Evolutionary conservation across 768 basidiomycete genomes (phyloP).

Genomic region (Russula brevipes): DNA sequence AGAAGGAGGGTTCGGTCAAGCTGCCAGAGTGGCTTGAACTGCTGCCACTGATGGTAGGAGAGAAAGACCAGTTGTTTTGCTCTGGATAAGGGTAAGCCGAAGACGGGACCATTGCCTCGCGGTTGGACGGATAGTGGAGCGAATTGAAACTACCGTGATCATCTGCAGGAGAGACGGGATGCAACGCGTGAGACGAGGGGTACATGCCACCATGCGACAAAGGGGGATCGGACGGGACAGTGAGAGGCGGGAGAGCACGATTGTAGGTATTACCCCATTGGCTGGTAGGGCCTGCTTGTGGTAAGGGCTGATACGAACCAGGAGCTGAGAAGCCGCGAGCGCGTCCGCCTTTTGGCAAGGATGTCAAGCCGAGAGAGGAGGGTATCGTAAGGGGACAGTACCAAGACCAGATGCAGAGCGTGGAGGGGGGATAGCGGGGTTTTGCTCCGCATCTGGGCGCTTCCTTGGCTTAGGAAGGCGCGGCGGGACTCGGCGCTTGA

Average conservation of each 20-base stretch:
- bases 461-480: slow-evolving; percentile 85
- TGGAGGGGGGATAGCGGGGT: slow-evolving; percentile 67
- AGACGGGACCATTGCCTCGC: slow-evolving; percentile 40
- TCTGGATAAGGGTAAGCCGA: slow-evolving; percentile 63
- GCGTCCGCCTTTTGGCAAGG: slow-evolving; percentile 52
- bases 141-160: slow-evolving; percentile 52
- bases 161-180: slow-evolving; percentile 65
- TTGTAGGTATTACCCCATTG: slow-evolving; percentile 51
- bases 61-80: slow-evolving; percentile 49
- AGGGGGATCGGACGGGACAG: slow-evolving; percentile 72
- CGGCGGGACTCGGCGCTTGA: slow-evolving; percentile 92
- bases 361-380: slow-evolving; percentile 38
- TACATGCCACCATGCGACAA: slow-evolving; percentile 53
- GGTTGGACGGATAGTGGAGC: slow-evolving; percentile 33
- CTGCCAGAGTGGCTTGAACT: slow-evolving; percentile 65
- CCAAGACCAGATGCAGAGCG: slow-evolving; percentile 72
- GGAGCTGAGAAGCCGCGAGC: slow-evolving; percentile 72
- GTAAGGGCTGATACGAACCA: slow-evolving; percentile 70
- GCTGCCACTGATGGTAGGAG: slow-evolving; percentile 42
- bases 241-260: slow-evolving; percentile 68
- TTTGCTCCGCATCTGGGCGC: slow-evolving; percentile 59
- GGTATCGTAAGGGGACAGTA: slow-evolving; percentile 58
- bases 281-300: slow-evolving; percentile 49
- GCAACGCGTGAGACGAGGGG: slow-evolving; percentile 56
- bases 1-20: slow-evolving; percentile 62